phyloP scores from a whole-genome alignment of 2,329 filamentous ascomycete genomes.

The Colletotrichum ledebouriae region DNA sequence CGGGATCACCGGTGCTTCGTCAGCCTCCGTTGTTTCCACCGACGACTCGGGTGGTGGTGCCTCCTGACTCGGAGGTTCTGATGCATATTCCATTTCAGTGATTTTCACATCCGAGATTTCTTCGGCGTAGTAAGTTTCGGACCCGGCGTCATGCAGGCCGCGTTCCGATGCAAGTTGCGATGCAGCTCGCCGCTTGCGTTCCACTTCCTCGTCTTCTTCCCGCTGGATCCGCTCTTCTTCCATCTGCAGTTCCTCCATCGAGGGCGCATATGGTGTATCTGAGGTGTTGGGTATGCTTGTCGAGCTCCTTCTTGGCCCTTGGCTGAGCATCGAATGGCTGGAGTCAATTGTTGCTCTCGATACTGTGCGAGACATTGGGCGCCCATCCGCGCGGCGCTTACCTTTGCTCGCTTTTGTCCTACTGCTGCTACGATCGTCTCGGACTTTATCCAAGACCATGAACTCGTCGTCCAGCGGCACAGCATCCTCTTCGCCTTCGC shows the following conservation, averaged over 20 bases:
- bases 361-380: conserved; percentile 62
- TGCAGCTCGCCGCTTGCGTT: conserved; percentile 66
- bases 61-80: conserved; percentile 14
- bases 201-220: conserved; percentile 67
- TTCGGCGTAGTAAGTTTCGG: conserved; percentile 50
- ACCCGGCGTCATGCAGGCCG: conserved; percentile 57
- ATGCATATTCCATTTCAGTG: conserved; percentile 46
- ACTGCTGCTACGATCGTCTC: conserved; percentile 79
- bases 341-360: conserved; percentile 72
- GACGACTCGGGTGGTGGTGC: background rate
- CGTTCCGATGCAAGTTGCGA: conserved; percentile 63
- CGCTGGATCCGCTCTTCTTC: conserved; percentile 66
- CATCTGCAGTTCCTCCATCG: conserved; percentile 64
- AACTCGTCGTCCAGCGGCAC: conserved; percentile 95
- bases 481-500: conserved; percentile 89
- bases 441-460: conserved; percentile 82
- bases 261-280: conserved; percentile 56
- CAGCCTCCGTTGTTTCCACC: conserved; percentile 19
- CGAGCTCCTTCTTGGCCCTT: conserved; percentile 42
- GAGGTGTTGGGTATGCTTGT: conserved; percentile 50
- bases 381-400: conserved; percentile 61
- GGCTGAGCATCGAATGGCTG: conserved; percentile 47
- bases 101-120: conserved; percentile 48
- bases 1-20: conserved; percentile 33
- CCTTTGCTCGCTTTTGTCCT: conserved; percentile 70